These are phyloP conservation scores for Inosperma sp. DNA, from an alignment of 768 basidiomycete genomes.

Conservation along the genomic window DNA sequence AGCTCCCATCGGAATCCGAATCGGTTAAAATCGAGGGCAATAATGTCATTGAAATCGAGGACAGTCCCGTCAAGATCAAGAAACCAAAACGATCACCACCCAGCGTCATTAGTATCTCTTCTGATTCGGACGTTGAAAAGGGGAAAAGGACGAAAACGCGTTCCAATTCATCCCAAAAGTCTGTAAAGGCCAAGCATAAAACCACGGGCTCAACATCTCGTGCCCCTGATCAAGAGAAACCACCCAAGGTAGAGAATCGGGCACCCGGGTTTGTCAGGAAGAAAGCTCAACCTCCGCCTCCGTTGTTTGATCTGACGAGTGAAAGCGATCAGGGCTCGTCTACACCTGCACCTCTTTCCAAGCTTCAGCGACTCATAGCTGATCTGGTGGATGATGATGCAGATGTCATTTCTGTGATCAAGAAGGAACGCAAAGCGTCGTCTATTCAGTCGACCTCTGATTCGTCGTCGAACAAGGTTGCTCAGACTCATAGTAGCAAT, in stretches of 20 bases:
- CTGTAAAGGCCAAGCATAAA: too few relatives aligned
- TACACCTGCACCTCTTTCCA: constrained; percentile 1
- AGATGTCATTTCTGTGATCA: constrained; percentile 12
- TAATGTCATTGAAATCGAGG: neutral
- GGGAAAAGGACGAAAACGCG: too few relatives aligned
- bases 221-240: too few relatives aligned
- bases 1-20: too few relatives aligned
- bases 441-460: neutral
- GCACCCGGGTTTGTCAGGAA: too few relatives aligned
- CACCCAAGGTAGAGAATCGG: too few relatives aligned
- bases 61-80: neutral
- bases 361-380: constrained; percentile 11
- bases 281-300: neutral
- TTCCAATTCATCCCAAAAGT: too few relatives aligned
- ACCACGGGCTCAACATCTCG: too few relatives aligned
- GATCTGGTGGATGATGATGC: constrained; percentile 17
- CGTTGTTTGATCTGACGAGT: neutral
- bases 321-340: neutral
- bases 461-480: neutral
- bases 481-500: neutral
- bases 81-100: neutral
- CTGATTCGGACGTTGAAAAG: constrained; percentile 5
- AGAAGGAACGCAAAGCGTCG: constrained; percentile 12
- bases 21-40: neutral
- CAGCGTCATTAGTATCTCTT: constrained; percentile 13